Base-by-base conservation (phyloP, 1,284 basidiomycete species). In the Vanrija sp. region DNA sequence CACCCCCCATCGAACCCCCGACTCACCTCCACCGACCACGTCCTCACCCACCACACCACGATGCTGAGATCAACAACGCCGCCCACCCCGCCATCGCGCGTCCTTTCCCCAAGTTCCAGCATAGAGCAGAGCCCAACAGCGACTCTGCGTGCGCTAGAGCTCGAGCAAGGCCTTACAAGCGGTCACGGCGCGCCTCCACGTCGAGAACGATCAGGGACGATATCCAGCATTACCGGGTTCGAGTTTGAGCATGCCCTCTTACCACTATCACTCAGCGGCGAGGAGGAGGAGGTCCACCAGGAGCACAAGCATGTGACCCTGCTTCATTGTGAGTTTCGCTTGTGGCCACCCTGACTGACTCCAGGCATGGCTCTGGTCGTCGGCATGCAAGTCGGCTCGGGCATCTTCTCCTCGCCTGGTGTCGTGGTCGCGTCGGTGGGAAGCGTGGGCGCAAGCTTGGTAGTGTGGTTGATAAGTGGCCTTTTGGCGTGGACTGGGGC, bases 331-430 rank as follows among this genome's bases (percentile, higher is more conserved):
- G 65, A 62, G 83, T 52, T 47, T 1, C 25, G 3, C 6, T 29
- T 1, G 38, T 6, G 43, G 15, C 12, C 9, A 26, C 15, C 3
- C 48, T 54, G 25, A 57, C 23, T 23, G n/a, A 3, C 34, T 43
- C 65, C 7, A 89, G 91, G 87, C n/a, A 83, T 94, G 65, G 90
- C 88, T 26, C 78, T 94, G 45, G 83, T 91, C 56, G 84, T 89
- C 19, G 90, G 91, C 6, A 77, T 85, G 58, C 90, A 93, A 83
- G 90, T 94, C 72, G 91, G 91, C 28, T 91, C 88, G 14, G 92
- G 92, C 19, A 95, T 96, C 62, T 96, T 96, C 78, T 91, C 89
- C 1, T 91, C 89, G 1, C 92, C 92, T 0, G 91, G 91, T 21
- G 85, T 94, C n/a, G 85, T 96, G 1, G 84, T 93, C 28, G 87